These are phyloP conservation scores for Terfezia claveryi DNA, from an alignment of 495 filamentous ascomycete genomes.

Conservation along the genomic window DNA sequence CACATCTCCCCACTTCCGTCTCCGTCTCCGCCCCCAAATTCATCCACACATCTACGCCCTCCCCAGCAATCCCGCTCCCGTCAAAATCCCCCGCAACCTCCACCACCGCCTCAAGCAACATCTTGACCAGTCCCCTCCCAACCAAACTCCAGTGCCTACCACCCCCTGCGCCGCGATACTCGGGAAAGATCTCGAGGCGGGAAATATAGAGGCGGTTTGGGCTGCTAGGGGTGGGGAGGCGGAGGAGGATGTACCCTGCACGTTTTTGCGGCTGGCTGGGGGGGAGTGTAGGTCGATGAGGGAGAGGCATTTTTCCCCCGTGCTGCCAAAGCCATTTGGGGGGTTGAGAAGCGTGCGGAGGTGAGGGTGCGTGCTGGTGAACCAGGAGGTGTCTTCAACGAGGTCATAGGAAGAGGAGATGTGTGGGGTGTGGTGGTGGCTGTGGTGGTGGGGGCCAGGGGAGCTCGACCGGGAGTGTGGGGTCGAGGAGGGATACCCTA, in stretches of 20 bases:
- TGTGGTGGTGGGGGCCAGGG: neutral
- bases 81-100: constrained; percentile 5
- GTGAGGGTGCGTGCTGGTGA: constrained; percentile 4
- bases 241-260: constrained; percentile 4
- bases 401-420: neutral
- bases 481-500: no score
- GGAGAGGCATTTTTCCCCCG: neutral
- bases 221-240: neutral
- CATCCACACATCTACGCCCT: constrained; percentile 1
- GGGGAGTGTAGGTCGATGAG: neutral
- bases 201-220: constrained; percentile 5
- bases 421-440: neutral
- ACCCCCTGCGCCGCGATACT: constrained; percentile 2
- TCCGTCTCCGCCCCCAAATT: constrained; percentile 4
- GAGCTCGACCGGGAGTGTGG: no score
- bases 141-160: constrained; percentile 2
- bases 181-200: constrained; percentile 2
- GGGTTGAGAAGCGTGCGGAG: neutral
- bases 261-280: constrained; percentile 2
- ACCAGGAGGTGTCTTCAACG: constrained; percentile 9
- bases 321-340: no score
- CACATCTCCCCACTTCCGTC: constrained; percentile 1
- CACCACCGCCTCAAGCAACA: constrained; percentile 5
- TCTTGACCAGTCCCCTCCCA: constrained; percentile 3
- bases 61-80: neutral